These are phyloP conservation scores for Quercus lobata DNA, from an alignment of 331 rosid genomes.

Conservation along the genomic window DNA sequence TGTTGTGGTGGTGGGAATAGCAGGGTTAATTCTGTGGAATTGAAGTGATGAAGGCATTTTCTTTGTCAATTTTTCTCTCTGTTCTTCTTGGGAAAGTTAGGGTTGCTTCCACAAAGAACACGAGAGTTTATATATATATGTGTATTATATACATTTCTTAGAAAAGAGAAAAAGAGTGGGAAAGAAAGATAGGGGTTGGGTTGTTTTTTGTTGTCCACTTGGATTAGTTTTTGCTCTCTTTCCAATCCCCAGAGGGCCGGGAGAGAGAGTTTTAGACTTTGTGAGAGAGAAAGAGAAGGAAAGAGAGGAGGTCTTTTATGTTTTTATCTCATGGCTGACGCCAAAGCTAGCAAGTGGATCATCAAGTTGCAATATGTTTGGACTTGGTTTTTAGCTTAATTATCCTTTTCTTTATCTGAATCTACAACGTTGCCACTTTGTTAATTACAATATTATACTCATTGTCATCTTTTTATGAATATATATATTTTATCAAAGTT, in stretches of 20 bases:
- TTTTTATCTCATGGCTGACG: constrained; percentile 50
- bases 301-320: constrained; percentile 9
- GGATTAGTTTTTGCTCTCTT: constrained; percentile 36
- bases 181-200: constrained; percentile 7
- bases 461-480: no score
- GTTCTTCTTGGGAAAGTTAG: background rate
- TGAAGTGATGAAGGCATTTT: constrained; percentile 70
- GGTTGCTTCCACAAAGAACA: background rate
- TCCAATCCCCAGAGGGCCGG: background rate
- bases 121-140: background rate
- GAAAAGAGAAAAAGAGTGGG: background rate
- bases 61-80: background rate
- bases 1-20: constrained; percentile 31
- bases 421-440: constrained; percentile 35
- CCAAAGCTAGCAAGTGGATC: constrained; percentile 85
- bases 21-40: constrained; percentile 45
- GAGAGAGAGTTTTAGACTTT: background rate
- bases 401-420: constrained; percentile 33
- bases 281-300: background rate
- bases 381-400: constrained; percentile 36
- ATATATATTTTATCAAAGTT: no score
- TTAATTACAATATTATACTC: no score
- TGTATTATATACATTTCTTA: background rate
- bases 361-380: constrained; percentile 75
- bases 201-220: constrained; percentile 36